Percentiles rank a stretch among this genome's conserved stretches.
These are phyloP conservation scores for Corniculantispora saksenae DNA, from an alignment of 2,329 filamentous ascomycete genomes.

Conservation along the genomic window DNA sequence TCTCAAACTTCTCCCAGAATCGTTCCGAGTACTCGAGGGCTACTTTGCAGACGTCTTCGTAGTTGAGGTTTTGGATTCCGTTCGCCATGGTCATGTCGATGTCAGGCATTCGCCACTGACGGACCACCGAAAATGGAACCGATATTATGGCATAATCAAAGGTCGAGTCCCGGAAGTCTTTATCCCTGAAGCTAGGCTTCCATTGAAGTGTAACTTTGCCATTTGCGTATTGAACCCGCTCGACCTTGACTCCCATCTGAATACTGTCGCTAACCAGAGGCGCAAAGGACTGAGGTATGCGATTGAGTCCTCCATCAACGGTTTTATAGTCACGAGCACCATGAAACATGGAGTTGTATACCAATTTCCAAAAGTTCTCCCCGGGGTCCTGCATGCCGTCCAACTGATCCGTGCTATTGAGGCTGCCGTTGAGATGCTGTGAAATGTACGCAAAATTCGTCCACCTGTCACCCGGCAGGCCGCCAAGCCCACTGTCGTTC, in stretches of 20 bases:
- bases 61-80: constrained; percentile 49
- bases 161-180: constrained; percentile 45
- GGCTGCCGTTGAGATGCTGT: constrained; percentile 55
- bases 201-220: constrained; percentile 60
- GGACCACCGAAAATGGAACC: constrained; percentile 64
- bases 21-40: constrained; percentile 68
- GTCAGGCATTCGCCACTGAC: constrained; percentile 59
- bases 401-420: constrained; percentile 54
- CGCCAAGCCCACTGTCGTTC: constrained; percentile 36
- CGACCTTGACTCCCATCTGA: constrained; percentile 57
- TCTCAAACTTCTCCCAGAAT: constrained; percentile 54
- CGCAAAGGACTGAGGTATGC: constrained; percentile 62
- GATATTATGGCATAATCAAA: constrained; percentile 70
- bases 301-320: constrained; percentile 58
- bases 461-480: constrained; percentile 60
- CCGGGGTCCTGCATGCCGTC: constrained; percentile 35
- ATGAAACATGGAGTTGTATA: constrained; percentile 24
- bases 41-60: constrained; percentile 55
- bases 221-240: constrained; percentile 55
- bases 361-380: constrained; percentile 48
- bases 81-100: constrained; percentile 44
- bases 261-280: constrained; percentile 61
- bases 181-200: constrained; percentile 45
- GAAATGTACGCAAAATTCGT: constrained; percentile 65
- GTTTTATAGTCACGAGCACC: constrained; percentile 54